Base-by-base conservation (phyloP, 805 yeast genomes). In the Clavispora phyllophila region DNA sequence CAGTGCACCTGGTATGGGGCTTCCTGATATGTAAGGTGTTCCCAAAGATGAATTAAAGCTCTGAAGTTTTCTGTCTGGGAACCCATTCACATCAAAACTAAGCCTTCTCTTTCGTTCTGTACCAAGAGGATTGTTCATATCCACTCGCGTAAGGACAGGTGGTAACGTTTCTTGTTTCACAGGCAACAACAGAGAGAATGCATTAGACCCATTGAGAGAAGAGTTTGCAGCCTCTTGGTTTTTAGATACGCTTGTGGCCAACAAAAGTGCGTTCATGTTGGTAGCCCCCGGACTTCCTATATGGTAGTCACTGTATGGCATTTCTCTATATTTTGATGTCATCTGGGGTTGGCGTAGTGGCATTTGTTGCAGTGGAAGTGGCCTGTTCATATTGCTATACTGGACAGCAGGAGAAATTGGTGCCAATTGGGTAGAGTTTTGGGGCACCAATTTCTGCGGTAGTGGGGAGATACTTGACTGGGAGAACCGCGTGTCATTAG, bases 211-310 rank as follows among this genome's bases (percentile, higher is more conserved):
- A 9, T 29, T 29, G 19, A 29, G 33, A 13, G 14, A 6, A 23
- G 24, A 20, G 12, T 14, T 22, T 14, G 17, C 18, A 4, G 7
- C 2, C 9, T 35, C 37, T 15, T 35, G 26, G 20, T 23, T 20
- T 22, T 35, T 43, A n/a, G 46, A 31, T 12, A 41, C 42, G 17
- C 40, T 41, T 9, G 53, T 47, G 9, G 53, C 53, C 9, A 43
- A 36, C 18, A 49, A 24, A 8, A 49, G 48, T 10, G 53, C 51
- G 19, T 47, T 41, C 45, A 49, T 49, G 33, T 40, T 49, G 17
- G 43, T 36, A 4, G 36, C 26, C 24, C 40, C 36, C 20, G 34
- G 45, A 32, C 29, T 37, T 25, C 18, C 32, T 25, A 24, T 28
- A 15, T 10, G 23, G 31, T 36, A 18, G 15, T 29, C 33, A 9